Percentiles rank a stretch among this genome's conserved stretches.
phyloP scores from a whole-genome alignment of 345 rosid species.

The Litchi chinensis region DNA sequence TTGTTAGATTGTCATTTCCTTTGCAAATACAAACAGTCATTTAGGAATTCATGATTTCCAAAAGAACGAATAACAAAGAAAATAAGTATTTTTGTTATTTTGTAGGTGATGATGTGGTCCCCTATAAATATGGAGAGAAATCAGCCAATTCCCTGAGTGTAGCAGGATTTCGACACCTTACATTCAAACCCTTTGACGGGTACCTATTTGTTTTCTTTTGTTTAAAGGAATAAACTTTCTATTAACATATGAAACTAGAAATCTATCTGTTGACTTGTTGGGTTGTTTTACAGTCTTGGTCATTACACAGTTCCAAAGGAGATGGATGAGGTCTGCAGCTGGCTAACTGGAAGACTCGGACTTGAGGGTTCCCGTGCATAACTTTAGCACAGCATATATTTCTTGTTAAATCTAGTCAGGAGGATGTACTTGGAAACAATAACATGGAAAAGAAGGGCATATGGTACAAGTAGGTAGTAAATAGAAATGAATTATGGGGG shows the following conservation, averaged over 20 bases:
- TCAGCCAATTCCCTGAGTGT: conserved; percentile 59
- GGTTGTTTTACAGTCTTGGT: conserved; percentile 66
- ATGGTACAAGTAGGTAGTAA: conserved; percentile 27
- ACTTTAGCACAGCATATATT: conserved; percentile 15
- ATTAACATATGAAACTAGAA: background rate
- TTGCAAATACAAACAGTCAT: too few species aligned
- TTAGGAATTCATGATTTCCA: too few species aligned
- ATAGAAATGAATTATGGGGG: conserved; percentile 25
- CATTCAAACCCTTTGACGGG: conserved; percentile 80
- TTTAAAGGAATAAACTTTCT: background rate
- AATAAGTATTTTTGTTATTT: too few species aligned
- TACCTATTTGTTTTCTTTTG: conserved; percentile 24
- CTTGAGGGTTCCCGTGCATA: conserved; percentile 63
- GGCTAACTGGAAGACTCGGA: conserved; percentile 72
- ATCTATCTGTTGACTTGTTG: background rate
- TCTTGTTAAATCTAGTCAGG: conserved; percentile 24
- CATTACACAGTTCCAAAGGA: conserved; percentile 89
- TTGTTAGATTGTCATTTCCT: too few species aligned
- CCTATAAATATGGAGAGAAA: conserved; percentile 74
- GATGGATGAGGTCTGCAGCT: conserved; percentile 74
- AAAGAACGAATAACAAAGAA: too few species aligned
- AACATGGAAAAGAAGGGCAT: conserved; percentile 21
- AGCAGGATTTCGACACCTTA: conserved; percentile 71
- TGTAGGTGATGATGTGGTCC: conserved; percentile 81
- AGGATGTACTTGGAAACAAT: conserved; percentile 31